Percentiles rank a stretch among this genome's conserved stretches.
phyloP scores from a whole-genome alignment of 2,329 filamentous ascomycete genomes.

The Pseudohalonectria lignicola region DNA sequence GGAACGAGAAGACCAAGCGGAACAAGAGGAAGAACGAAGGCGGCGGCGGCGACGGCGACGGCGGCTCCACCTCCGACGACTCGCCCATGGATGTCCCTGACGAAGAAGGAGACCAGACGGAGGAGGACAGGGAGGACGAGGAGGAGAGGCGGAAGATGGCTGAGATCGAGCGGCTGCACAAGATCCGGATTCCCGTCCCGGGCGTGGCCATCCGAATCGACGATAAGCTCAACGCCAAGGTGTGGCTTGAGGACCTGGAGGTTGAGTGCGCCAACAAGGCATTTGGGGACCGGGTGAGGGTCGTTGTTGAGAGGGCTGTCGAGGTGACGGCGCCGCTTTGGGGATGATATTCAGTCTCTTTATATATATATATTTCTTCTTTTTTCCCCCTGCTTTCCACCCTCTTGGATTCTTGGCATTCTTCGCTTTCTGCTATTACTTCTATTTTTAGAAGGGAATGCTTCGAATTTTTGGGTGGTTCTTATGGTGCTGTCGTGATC shows the following conservation, averaged over 20 bases:
- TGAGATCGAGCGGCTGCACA: conserved; percentile 71
- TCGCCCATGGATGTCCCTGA: conserved; percentile 24
- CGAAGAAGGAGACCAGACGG: conserved; percentile 14
- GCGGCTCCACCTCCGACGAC: conserved; percentile 21
- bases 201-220: conserved; percentile 82
- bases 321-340: conserved; percentile 75
- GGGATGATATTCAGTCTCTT: conserved; percentile 34
- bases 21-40: conserved; percentile 12
- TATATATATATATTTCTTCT: too few species aligned
- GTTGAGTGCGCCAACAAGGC: conserved; percentile 76
- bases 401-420: too few species aligned
- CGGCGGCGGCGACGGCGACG: conserved; percentile 21
- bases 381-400: neutral
- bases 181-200: conserved; percentile 80
- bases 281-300: conserved; percentile 73
- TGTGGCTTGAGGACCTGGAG: conserved; percentile 88
- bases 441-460: too few species aligned
- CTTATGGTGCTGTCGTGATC: too few species aligned
- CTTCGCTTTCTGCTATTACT: too few species aligned
- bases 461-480: too few species aligned
- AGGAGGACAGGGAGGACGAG: conserved; percentile 13
- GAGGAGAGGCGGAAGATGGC: conserved; percentile 38
- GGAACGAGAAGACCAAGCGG: conserved; percentile 1
- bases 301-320: conserved; percentile 80
- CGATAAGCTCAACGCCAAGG: conserved; percentile 75